phyloP scores from a whole-genome alignment of 495 filamentous ascomycete species.

The Chlorociboria aeruginascens region DNA sequence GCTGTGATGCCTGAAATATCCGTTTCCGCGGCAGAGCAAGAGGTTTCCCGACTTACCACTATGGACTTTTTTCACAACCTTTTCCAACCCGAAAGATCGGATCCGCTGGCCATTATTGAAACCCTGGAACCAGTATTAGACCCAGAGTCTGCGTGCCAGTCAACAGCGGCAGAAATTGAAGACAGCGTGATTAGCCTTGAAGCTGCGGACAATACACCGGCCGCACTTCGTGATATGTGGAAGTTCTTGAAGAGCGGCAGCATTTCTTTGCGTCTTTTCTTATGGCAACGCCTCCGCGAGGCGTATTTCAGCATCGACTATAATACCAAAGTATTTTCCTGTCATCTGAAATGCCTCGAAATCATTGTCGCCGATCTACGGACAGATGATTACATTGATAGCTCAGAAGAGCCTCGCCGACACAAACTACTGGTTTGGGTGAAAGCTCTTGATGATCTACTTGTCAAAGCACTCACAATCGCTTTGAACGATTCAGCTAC shows the following conservation, averaged over 20 bases:
- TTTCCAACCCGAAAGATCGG: conserved; percentile 51
- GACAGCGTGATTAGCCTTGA: conserved; percentile 11
- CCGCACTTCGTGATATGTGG: conserved; percentile 56
- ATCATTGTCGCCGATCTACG: conserved; percentile 65
- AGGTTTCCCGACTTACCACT: conserved; percentile 82
- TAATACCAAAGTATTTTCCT: conserved; percentile 73
- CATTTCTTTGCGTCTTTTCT: conserved; percentile 66
- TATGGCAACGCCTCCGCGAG: conserved; percentile 79
- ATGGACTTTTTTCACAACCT: conserved; percentile 92
- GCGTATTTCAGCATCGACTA: conserved; percentile 79
- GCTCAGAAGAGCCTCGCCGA: conserved; percentile 48
- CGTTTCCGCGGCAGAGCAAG: conserved; percentile 63
- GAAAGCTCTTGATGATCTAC: conserved; percentile 61
- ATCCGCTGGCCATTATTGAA: conserved; percentile 76
- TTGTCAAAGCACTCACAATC: conserved; percentile 51
- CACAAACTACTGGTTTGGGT: conserved; percentile 60
- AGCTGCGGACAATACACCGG: conserved; percentile 27
- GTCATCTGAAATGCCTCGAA: conserved; percentile 73
- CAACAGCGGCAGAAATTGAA: conserved; percentile 11
- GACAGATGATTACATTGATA: conserved; percentile 46
- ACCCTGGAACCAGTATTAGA: conserved; percentile 87
- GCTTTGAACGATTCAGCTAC: conserved; percentile 51
- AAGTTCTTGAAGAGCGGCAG: conserved; percentile 72
- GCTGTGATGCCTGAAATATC: conserved; percentile 84
- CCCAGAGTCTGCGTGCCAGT: conserved; percentile 40